A percentile compares a stretch with the other conserved stretches of the same genome.
These are phyloP conservation scores for Cryptosporidium felis DNA, from an alignment of 169 alveolate species.

Conservation along the genomic window DNA sequence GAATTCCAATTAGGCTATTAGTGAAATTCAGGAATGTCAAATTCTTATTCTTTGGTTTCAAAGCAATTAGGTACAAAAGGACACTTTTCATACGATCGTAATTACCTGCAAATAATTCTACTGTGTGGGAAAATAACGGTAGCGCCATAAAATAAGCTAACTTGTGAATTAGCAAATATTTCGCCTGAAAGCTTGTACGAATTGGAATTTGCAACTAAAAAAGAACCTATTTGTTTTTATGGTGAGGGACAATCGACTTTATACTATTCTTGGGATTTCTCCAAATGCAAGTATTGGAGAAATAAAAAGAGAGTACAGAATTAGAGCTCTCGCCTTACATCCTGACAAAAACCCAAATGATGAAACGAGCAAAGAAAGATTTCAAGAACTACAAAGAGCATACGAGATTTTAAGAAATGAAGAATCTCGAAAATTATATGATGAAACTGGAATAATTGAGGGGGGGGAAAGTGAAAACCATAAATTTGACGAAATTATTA, in stretches of 20 bases:
- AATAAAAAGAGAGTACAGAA: constrained; percentile 81
- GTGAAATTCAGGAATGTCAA: no score
- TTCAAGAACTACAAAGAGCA: constrained; percentile 82
- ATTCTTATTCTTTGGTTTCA: not conserved
- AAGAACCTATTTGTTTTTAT: no score
- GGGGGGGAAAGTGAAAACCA: constrained; percentile 73
- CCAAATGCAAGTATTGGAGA: constrained; percentile 78
- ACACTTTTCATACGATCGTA: not conserved
- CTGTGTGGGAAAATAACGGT: constrained; percentile 9
- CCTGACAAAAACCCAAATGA: constrained; percentile 88
- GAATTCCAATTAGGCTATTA: no score
- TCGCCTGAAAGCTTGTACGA: no score
- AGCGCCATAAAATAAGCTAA: constrained; percentile 14
- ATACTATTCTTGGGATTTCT: constrained; percentile 67
- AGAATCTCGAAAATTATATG: constrained; percentile 28
- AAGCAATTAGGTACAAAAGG: not conserved
- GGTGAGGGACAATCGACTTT: constrained; percentile 45
- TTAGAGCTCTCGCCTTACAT: constrained; percentile 79
- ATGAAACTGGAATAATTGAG: constrained; percentile 58
- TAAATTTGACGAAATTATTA: constrained; percentile 63
- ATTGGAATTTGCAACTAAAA: no score
- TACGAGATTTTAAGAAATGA: constrained; percentile 82
- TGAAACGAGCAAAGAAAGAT: constrained; percentile 78
- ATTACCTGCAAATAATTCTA: no score
- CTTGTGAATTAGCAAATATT: not conserved